Base-by-base conservation (phyloP, 108 stramenopile genomes). In the Skeletonema tropicum region DNA sequence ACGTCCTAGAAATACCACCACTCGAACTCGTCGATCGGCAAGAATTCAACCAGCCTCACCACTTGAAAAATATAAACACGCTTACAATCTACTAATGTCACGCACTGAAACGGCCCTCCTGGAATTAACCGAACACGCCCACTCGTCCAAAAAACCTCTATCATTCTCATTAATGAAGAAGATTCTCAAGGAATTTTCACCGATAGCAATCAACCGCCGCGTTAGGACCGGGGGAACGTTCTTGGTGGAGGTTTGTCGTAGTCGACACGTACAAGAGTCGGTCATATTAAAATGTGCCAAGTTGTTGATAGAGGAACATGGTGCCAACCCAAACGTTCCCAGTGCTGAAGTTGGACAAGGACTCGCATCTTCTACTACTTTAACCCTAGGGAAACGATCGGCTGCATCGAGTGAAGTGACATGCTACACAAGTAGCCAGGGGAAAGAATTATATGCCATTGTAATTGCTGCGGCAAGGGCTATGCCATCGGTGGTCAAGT, bases 381-480 rank as follows among this genome's bases (percentile, higher is more conserved):
- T 55, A 17, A 29, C 45, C 21, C 29, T 79, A n/a, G 17, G 57
- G 6, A 35, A 23, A 36, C 30, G 52, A 57, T 72, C 79, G 31
- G 61, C 59, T 41, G 72, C 49, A 36, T 46, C 77, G 12, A 46
- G 60, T 57, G 45, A 60, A 11, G 69, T 68, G 73, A 45, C 66
- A 70, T 52, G 79, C 68, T 36, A 61, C 52, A 32, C 82, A 33
- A 65, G 63, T 15, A 71, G 68, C 21, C 55, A 52, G 26, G 83
- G 83, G 2, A 61, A 29, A 48, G 70, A 83, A 52, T 38, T 89
- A 42, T 90, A 91, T 46, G 84, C 90, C 25, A 85, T 94, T 25
- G 83, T 88, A 66, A 92, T 92, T 52, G 90, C 91, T 29, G 84
- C 94, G 9, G 91, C 87, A 48, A 86, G 94, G 21, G 94, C 84